Percentiles rank a stretch among this genome's conserved stretches.
phyloP scores from a whole-genome alignment of 2,329 filamentous ascomycete species.

The Microcyclospora tardicrescens region DNA sequence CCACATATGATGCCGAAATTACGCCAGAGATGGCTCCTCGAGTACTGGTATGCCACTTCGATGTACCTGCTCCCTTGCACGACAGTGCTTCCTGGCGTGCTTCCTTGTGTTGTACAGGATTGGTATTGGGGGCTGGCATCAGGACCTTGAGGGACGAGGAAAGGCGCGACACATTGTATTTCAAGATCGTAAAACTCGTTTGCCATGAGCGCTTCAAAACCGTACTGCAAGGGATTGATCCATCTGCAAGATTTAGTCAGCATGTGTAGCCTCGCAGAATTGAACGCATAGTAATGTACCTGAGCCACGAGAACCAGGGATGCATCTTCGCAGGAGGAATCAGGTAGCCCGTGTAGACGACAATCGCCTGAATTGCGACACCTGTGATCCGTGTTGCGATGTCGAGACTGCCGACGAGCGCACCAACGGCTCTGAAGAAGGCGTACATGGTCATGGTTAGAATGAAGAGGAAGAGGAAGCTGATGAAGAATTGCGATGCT shows the following conservation, averaged over 20 bases:
- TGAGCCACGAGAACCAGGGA: conserved; percentile 11
- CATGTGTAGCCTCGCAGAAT: background rate
- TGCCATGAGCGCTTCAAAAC: conserved; percentile 53
- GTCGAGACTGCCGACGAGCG: conserved; percentile 12
- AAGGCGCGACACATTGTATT: conserved; percentile 42
- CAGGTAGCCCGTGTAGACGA: conserved; percentile 10
- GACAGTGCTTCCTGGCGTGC: conserved; percentile 36
- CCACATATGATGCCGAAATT: conserved; percentile 43
- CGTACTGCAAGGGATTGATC: conserved; percentile 51
- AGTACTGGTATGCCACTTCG: conserved; percentile 42
- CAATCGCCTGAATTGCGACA: conserved; percentile 11
- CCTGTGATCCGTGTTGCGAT: conserved; percentile 16
- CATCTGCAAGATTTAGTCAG: conserved; percentile 21
- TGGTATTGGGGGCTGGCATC: conserved; percentile 38
- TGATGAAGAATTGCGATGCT: conserved; percentile 47
- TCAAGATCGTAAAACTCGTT: conserved; percentile 55
- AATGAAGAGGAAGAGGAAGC: conserved; percentile 36
- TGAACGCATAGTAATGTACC: background rate
- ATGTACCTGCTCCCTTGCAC: conserved; percentile 46
- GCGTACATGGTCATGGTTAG: conserved; percentile 31
- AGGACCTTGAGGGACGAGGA: conserved; percentile 25
- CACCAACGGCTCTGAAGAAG: conserved; percentile 30
- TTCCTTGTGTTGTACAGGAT: conserved; percentile 47
- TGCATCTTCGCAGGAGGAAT: conserved; percentile 14
- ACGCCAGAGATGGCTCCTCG: conserved; percentile 47